A percentile compares a stretch with the other conserved stretches of the same genome.
Conservation (phyloP, 208 protist species). For the Acanthamoeba triangularis region DNA sequence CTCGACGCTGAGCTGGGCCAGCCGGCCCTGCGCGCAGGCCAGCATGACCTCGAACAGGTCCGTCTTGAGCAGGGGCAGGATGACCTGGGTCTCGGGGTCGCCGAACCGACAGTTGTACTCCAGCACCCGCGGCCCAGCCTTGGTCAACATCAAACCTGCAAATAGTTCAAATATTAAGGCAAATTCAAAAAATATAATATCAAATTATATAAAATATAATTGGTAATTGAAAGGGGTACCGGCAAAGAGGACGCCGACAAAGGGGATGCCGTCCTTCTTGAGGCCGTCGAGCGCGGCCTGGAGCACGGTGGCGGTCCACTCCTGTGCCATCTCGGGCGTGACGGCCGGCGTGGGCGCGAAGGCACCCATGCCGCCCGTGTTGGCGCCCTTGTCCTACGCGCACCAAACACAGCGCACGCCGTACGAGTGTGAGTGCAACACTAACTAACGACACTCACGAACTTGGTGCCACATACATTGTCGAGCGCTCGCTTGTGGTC, state of each 20-base stretch:
- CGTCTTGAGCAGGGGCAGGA: constrained; percentile 83
- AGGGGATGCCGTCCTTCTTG: constrained; percentile 88
- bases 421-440: not conserved
- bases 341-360: constrained; percentile 87
- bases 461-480: constrained; percentile 35
- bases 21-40: constrained; percentile 71
- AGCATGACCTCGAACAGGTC: constrained; percentile 80
- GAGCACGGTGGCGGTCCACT: constrained; percentile 80
- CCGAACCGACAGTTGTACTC: constrained; percentile 91
- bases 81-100: constrained; percentile 90
- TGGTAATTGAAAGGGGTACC: no score
- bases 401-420: not conserved
- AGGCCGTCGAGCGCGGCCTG: constrained; percentile 88
- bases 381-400: constrained; percentile 84
- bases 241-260: constrained; percentile 88
- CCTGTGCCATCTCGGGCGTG: not conserved
- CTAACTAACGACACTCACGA: not conserved
- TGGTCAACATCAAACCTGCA: constrained; percentile 84
- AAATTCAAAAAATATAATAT: no score
- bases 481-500: constrained; percentile 90
- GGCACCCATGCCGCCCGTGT: constrained; percentile 92
- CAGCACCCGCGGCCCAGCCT: constrained; percentile 81
- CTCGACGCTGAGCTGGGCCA: constrained; percentile 82
- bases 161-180: not conserved
- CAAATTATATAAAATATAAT: no score